Evolutionary conservation across 805 yeast species (phyloP), one percentile per base, ranked within the genome.

Genomic region (Teunomyces kruisii): DNA sequence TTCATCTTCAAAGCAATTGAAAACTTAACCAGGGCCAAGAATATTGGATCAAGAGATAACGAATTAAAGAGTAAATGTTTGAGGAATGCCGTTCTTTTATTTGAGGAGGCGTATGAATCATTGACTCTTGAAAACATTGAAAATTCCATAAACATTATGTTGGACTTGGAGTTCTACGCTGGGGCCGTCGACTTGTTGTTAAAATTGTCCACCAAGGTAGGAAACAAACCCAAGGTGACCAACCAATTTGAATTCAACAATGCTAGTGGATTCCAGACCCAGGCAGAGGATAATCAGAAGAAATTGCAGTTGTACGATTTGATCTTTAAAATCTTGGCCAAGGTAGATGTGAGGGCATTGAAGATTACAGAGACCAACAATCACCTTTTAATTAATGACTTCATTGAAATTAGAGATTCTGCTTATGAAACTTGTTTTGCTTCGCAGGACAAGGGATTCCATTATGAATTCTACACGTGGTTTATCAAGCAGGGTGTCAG

Each of bases 1-100:
- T 76, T 90, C 48, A 88, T 94, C 10, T 94, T 91, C 74, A 86
- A 92, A 64, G 98, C 97, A 0, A 83, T 90, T 55, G 99, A 94
- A 62, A 90, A 86, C 62, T 73, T 94, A 56, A 86, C 92, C 46
- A 83, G 85, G 55, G 97, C 98, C 1, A 86, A 84, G 56, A 86
- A 82, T 46, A 79, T 82, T 48, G 88, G 88, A 1, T 64, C 72
- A 19, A 79, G 79, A 51, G 96, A 91, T 59, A 76, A 76, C 33
- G 97, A 91, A 43, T 62, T 76, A 52, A 78, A 84, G 43, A 68
- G 79, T 47, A 75, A 79, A 48, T 84, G 88, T 55, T 72, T 94
- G 54, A 76, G 79, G 38, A 82, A 84, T 50, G 88, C 97, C 1
- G 86, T 88, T 10, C 75, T 78, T 41, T 70, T 92, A 39, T 81